Evolutionary conservation across 108 stramenopile species (phyloP), one percentile per base, ranked within the genome.

Genomic region (Stephanodiscus triporus): DNA sequence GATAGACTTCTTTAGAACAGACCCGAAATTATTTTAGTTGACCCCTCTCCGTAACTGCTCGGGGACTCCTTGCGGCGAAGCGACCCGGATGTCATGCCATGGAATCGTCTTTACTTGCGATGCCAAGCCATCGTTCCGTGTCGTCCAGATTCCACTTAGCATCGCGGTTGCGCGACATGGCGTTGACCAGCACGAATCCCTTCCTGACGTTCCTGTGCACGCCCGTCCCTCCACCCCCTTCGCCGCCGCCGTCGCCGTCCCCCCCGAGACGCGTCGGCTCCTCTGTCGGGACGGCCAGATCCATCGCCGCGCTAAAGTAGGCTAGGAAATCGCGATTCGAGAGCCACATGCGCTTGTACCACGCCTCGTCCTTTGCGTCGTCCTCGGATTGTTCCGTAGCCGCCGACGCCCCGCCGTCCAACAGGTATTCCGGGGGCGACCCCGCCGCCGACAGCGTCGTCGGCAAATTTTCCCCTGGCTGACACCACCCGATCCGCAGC

Each of bases 271-370:
- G 34, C n/a, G 73, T 55, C 24, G 78, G 74, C 45, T 80, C 80
- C 11, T 48, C 37, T 13, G 76, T 72, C 16, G 79, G 80, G 43
- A 81, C 70, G 55, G 36, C 10, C 30, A 81, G 30, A n/a, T 62
- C 43, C 17, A 80, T 42, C 4, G 82, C 78, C 5, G 78, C 73
- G 17, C 55, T 68, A 63, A 83, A 83, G 73, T 71, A 78, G 29
- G 30, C 16, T 47, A 80, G 47, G 53, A 80, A 83, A 71, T 83
- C 82, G 29, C 54, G 48, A 60, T 83, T 83, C 29, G 82, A 83
- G 7, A 83, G 56, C 82, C 82, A 83, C 82, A 83, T 83, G 68
- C 65, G 65, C 27, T 76, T 78, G 30, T 75, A 83, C 82, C 82
- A 83, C 45, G 68, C 38, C 55, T 83, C 82, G 60, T 83, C 82